Percentiles rank a stretch among this genome's conserved stretches.
These are phyloP conservation scores for Naganishia albida DNA, from an alignment of 1,284 basidiomycete genomes.

Conservation along the genomic window DNA sequence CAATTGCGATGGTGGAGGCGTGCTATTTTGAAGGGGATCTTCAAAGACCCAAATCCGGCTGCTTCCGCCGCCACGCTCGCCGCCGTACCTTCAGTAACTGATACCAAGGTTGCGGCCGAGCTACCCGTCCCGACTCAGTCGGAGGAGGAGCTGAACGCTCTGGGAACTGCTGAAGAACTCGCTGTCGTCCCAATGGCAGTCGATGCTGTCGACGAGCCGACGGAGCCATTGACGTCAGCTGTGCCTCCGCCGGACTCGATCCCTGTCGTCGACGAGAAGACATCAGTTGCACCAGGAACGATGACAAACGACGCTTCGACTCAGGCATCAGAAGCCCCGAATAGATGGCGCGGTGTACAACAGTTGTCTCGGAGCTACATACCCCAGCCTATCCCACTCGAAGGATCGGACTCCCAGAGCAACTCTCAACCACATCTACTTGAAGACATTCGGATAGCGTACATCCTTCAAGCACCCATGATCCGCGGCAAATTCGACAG, in stretches of 20 bases:
- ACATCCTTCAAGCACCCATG: constrained; percentile 73
- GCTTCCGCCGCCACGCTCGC: not conserved
- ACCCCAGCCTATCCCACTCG: constrained; percentile 23
- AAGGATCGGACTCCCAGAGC: constrained; percentile 15
- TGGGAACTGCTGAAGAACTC: too few species aligned
- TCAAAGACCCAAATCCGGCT: constrained; percentile 30
- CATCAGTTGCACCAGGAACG: too few species aligned
- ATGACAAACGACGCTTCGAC: too few species aligned
- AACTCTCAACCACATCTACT: constrained; percentile 13
- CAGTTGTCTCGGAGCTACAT: constrained; percentile 11
- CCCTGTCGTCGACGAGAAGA: too few species aligned
- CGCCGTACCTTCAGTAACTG: not conserved
- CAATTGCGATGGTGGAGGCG: constrained; percentile 40
- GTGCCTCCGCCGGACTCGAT: too few species aligned
- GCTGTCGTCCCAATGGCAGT: not conserved
- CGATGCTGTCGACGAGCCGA: not conserved
- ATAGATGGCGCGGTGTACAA: constrained; percentile 35
- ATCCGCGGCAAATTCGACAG: constrained; percentile 84
- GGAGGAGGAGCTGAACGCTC: too few species aligned
- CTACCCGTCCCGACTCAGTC: not conserved
- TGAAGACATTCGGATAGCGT: constrained; percentile 55
- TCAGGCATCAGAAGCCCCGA: constrained; percentile 48
- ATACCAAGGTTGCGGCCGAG: not conserved
- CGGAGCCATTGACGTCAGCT: not conserved
- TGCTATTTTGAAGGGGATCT: constrained; percentile 35